Evolutionary conservation across 2,329 filamentous ascomycete genomes (phyloP), one percentile per base, ranked within the genome.

Genomic region (Didymella segeticola): DNA sequence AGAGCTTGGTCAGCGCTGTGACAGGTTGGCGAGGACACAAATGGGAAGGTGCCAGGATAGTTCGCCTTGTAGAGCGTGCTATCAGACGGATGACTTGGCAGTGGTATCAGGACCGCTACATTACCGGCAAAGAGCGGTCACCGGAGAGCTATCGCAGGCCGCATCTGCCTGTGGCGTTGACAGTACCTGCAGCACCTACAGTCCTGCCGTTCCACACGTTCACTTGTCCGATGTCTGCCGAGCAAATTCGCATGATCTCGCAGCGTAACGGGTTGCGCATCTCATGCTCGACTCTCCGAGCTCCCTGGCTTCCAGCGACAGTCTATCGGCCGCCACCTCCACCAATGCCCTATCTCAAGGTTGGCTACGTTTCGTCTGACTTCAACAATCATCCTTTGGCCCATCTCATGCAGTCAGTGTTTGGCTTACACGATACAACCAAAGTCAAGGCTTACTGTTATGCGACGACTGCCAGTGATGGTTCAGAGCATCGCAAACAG

Each of bases 331-430:
- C 95, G 2, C 95, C 95, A 0, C 75, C 85, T 2, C 93, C 95
- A 1, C 95, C 95, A 1, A 82, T 80, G 36, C 92, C 93, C 0
- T 86, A 89, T 61, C 81, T 99, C n/a, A 93, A 91, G 62, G 86
- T 99, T 56, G 95, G 95, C 39, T 99, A 99, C 73, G 87, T 99
- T 30, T 98, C 95, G 3, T 98, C 95, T 0, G 95, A 99, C 75
- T 99, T 99, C 77, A 99, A 99, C 71, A 99, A 99, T 66, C 95
- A 99, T 71, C 95, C 95, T 4, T 79, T 99, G 27, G 95, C 95
- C 20, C 95, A 99, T 77, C 75, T 99, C 49, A 99, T 99, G 95
- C 95, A 99, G 77, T 98, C 95, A 1, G 93, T 98, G 5, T 99
- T 99, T 75, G 95, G 95, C 0, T 82, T 98, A 53, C 95, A 99